Conservation (phyloP, 495 filamentous ascomycete genomes). For the Mycothermus thermophilus region DNA sequence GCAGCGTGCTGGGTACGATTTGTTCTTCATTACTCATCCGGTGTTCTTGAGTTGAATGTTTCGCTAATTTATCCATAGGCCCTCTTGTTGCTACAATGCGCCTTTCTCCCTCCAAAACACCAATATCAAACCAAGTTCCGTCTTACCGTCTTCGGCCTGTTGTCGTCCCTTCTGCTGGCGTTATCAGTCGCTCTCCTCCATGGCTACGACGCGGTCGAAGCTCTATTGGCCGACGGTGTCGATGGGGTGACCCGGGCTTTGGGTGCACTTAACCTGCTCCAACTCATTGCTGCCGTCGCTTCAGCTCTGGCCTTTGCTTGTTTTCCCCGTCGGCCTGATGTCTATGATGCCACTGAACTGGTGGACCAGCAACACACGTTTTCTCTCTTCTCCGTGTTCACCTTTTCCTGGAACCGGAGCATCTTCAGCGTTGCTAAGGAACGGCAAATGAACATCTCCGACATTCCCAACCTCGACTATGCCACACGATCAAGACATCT, state of each 20-base stretch:
- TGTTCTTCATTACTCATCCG: not conserved
- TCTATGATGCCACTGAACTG: constrained; percentile 32
- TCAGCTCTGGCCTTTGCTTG: constrained; percentile 14
- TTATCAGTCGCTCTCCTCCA: constrained; percentile 15
- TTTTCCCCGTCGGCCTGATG: constrained; percentile 46
- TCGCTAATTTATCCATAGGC: constrained; percentile 1
- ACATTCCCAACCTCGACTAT: constrained; percentile 39
- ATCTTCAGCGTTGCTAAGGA: constrained; percentile 35
- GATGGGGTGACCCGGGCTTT: not conserved
- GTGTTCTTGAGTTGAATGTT: not conserved
- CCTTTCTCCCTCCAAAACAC: constrained; percentile 12
- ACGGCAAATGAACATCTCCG: constrained; percentile 37
- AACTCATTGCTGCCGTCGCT: constrained; percentile 13
- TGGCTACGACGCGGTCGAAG: constrained; percentile 9
- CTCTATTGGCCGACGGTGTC: not conserved
- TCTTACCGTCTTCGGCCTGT: constrained; percentile 17
- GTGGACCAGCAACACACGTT: constrained; percentile 48
- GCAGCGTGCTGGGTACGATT: constrained; percentile 22
- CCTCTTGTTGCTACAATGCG: constrained; percentile 19
- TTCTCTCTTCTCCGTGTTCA: constrained; percentile 38
- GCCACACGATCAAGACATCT: constrained; percentile 28
- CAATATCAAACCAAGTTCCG: constrained; percentile 17
- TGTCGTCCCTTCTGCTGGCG: constrained; percentile 19
- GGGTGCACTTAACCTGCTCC: constrained; percentile 9
- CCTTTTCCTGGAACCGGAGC: constrained; percentile 42